Conservation (phyloP, 257 asterid species). For the Ilex asprella region DNA sequence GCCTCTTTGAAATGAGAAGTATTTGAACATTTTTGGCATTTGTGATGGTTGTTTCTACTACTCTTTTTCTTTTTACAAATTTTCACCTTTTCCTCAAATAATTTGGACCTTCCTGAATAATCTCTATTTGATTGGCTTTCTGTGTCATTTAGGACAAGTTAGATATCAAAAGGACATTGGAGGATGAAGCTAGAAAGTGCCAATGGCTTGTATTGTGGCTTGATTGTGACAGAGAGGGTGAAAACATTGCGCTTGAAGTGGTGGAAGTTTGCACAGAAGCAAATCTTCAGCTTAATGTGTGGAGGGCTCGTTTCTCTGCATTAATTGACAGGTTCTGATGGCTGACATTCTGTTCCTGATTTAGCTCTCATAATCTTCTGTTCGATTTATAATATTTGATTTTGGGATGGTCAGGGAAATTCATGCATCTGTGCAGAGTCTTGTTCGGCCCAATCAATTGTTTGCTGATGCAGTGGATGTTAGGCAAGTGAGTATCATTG, state of each 20-base stretch:
- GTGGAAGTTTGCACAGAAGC: conserved; percentile 75
- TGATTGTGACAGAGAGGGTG: conserved; percentile 98
- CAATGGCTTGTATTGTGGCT: conserved; percentile 98
- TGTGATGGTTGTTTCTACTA: too few species aligned
- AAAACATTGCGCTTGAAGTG: conserved; percentile 95
- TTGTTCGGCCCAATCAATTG: conserved; percentile 74
- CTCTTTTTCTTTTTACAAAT: too few species aligned
- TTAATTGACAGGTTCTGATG: conserved; percentile 65
- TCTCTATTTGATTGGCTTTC: background rate
- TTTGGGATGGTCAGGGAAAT: conserved; percentile 65
- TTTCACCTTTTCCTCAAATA: too few species aligned
- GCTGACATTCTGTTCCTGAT: conserved; percentile 11
- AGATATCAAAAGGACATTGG: conserved; percentile 82
- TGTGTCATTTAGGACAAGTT: conserved; percentile 54
- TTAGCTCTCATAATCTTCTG: conserved; percentile 13
- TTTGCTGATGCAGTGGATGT: conserved; percentile 93
- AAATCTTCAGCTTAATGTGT: conserved; percentile 63
- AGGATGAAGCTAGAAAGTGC: conserved; percentile 82
- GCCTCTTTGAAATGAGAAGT: too few species aligned
- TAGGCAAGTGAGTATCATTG: conserved; percentile 66
- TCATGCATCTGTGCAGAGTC: conserved; percentile 60
- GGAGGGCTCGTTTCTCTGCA: conserved; percentile 98
- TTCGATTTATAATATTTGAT: background rate
- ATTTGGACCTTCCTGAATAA: background rate
- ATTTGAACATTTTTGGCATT: too few species aligned